Evolutionary conservation across 768 basidiomycete species (phyloP).

Genomic region (Mrakia hoshinonis): DNA sequence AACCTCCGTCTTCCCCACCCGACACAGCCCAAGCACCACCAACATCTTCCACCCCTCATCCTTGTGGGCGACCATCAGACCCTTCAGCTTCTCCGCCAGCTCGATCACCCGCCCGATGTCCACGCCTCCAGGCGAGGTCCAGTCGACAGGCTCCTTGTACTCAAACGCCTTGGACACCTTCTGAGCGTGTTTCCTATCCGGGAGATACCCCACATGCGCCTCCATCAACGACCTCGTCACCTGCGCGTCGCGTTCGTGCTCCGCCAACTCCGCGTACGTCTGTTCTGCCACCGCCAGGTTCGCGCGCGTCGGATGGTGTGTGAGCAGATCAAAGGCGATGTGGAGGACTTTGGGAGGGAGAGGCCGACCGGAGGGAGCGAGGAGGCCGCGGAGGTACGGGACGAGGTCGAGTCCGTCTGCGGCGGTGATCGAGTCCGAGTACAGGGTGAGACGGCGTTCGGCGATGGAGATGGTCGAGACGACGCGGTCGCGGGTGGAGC

Average conservation of each 20-base stretch:
- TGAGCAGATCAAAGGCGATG: constrained; percentile 3
- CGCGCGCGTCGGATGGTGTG: background rate
- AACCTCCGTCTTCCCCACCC: background rate
- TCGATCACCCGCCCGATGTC: constrained; percentile 8
- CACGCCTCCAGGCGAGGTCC: background rate
- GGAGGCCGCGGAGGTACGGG: constrained; percentile 14
- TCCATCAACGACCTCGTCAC: background rate
- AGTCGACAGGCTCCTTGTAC: background rate
- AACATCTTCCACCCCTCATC: background rate
- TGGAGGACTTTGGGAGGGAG: background rate
- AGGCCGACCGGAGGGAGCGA: background rate
- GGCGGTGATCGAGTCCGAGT: background rate
- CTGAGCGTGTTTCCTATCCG: background rate
- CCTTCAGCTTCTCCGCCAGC: constrained; percentile 8
- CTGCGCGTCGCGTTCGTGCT: constrained; percentile 4
- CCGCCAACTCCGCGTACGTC: constrained; percentile 2
- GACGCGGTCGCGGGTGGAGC: constrained; percentile 1
- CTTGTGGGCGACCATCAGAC: background rate
- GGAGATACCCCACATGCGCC: background rate
- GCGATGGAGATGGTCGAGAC: background rate
- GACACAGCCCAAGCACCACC: background rate
- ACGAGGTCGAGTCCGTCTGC: constrained; percentile 7
- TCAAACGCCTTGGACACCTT: background rate
- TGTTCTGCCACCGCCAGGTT: background rate
- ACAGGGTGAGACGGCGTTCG: background rate